Evolutionary conservation across 2,329 filamentous ascomycete species (phyloP).

Genomic region (Chaetomiaceae sp.): DNA sequence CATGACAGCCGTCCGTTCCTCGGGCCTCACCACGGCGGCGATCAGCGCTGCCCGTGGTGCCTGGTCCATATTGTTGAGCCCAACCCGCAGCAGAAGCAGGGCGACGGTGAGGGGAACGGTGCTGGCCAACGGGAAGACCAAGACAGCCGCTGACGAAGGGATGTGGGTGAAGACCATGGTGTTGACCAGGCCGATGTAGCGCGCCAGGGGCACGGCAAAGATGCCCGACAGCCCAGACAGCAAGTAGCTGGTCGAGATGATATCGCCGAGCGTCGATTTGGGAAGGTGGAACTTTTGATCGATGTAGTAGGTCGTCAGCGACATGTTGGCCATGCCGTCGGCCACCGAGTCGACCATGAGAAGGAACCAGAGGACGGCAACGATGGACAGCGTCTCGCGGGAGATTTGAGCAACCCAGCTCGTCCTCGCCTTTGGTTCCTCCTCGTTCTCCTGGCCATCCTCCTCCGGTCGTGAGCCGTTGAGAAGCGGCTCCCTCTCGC

Average conservation of each 20-base stretch:
- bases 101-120: conserved; percentile 47
- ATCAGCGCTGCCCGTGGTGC: conserved; percentile 62
- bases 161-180: conserved; percentile 61
- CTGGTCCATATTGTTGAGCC: conserved; percentile 66
- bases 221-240: conserved; percentile 49
- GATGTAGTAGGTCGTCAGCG: conserved; percentile 55
- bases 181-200: conserved; percentile 56
- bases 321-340: conserved; percentile 59
- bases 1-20: conserved; percentile 66
- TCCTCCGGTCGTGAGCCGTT: background rate
- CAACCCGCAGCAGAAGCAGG: conserved; percentile 54
- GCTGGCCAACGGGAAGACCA: conserved; percentile 54
- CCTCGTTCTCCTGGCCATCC: background rate
- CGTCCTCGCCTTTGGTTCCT: conserved; percentile 24
- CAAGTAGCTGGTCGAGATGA: conserved; percentile 51
- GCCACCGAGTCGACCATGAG: conserved; percentile 60
- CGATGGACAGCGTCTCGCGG: conserved; percentile 48
- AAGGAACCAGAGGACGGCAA: conserved; percentile 62
- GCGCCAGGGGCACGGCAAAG: conserved; percentile 53
- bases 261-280: conserved; percentile 56
- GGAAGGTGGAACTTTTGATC: conserved; percentile 50
- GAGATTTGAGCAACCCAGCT: conserved; percentile 52
- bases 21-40: conserved; percentile 58
- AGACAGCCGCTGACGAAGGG: conserved; percentile 56
- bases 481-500: conserved; percentile 6